Evolutionary conservation across 345 rosid genomes (phyloP).

Genomic region (Limnanthes douglasii): DNA sequence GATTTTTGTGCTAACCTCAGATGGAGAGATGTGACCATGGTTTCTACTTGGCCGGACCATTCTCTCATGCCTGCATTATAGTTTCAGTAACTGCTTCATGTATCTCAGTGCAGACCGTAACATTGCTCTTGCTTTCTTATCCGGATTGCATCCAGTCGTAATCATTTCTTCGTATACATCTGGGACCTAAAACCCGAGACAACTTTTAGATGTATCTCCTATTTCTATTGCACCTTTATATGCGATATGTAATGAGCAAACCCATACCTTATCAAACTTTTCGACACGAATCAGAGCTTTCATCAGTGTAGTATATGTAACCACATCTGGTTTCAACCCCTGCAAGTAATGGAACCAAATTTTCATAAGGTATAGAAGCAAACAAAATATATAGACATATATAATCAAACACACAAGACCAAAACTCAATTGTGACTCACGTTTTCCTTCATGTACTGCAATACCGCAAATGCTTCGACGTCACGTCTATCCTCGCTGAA

Average conservation of each 20-base stretch:
- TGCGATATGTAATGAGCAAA: too few species aligned
- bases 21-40: too few species aligned
- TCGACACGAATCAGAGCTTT: slow-evolving; percentile 85
- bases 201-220: slow-evolving; percentile 4
- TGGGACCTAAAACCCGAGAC: slow-evolving; percentile 53
- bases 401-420: background rate
- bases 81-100: slow-evolving; percentile 58
- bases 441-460: slow-evolving; percentile 89
- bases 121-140: slow-evolving; percentile 91
- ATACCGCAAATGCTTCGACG: slow-evolving; percentile 80
- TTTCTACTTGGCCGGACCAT: slow-evolving; percentile 3
- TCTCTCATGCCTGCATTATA: slow-evolving; percentile 10
- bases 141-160: slow-evolving; percentile 73
- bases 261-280: slow-evolving; percentile 59
- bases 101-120: slow-evolving; percentile 84
- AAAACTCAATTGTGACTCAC: slow-evolving; percentile 15
- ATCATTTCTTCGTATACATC: slow-evolving; percentile 89
- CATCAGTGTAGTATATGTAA: slow-evolving; percentile 90
- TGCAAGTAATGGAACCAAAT: slow-evolving; percentile 25
- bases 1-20: slow-evolving; percentile 20
- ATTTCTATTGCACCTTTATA: too few species aligned
- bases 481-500: slow-evolving; percentile 95
- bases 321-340: slow-evolving; percentile 88
- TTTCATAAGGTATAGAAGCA: slow-evolving; percentile 8
- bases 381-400: too few species aligned